Percentiles rank a stretch among this genome's conserved stretches.
phyloP scores from a whole-genome alignment of 805 yeast species.

The Ogataea methanolica region DNA sequence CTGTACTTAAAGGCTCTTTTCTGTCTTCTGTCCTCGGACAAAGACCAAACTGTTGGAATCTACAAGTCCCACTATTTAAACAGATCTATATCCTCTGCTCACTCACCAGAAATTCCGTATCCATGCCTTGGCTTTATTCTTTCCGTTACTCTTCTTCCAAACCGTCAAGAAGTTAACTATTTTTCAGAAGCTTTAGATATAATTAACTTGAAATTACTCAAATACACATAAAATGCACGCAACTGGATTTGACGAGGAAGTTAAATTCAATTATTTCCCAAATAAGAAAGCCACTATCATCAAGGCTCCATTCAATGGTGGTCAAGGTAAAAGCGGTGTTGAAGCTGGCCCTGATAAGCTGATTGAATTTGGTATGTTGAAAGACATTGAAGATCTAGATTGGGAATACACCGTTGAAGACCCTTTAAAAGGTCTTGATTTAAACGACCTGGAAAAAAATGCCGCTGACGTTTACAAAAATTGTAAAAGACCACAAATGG shows the following conservation, averaged over 20 bases:
- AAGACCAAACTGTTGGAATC: no score
- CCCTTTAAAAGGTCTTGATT: conserved; percentile 49
- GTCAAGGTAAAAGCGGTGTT: conserved; percentile 91
- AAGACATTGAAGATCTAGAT: conserved; percentile 61
- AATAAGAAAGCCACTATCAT: conserved; percentile 61
- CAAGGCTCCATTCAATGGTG: conserved; percentile 92
- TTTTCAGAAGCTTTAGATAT: neutral
- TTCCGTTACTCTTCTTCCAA: no score
- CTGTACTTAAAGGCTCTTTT: conserved; percentile 4
- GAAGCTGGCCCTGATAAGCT: conserved; percentile 89
- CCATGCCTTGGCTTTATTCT: no score
- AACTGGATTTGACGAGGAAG: neutral
- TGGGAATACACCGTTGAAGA: conserved; percentile 57
- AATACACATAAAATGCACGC: neutral
- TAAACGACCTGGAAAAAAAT: conserved; percentile 38
- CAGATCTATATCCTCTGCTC: neutral
- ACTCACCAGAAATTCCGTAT: neutral
- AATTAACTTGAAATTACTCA: neutral
- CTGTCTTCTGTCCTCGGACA: no score
- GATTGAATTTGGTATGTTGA: conserved; percentile 63
- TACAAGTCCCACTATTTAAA: neutral
- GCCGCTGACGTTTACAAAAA: conserved; percentile 46
- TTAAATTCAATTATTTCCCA: conserved; percentile 50
- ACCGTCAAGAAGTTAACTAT: neutral
- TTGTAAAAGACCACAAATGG: conserved; percentile 72